Percentiles rank a stretch among this genome's conserved stretches.
Evolutionary conservation across 108 stramenopile genomes (phyloP).

Genomic region (Nitzschia inconspicua): DNA sequence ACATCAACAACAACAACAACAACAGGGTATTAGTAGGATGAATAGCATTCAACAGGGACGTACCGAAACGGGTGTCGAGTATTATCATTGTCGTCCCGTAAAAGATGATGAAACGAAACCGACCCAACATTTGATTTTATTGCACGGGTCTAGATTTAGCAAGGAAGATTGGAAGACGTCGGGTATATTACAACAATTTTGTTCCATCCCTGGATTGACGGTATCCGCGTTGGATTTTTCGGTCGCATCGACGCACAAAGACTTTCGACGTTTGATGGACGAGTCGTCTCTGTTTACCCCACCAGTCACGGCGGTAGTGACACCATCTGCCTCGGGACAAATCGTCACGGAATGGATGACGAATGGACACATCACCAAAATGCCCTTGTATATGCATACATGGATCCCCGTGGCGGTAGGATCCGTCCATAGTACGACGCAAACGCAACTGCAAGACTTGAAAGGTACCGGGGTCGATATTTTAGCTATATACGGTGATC

Average conservation of each 20-base stretch:
- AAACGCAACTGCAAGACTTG: neutral
- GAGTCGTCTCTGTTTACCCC: neutral
- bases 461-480: constrained; percentile 1
- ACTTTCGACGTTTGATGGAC: constrained; percentile 18
- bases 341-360: constrained; percentile 45
- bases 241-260: constrained; percentile 35
- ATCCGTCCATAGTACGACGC: neutral
- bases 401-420: constrained; percentile 74
- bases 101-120: no score
- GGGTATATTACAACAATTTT: constrained; percentile 51
- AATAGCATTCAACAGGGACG: no score
- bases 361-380: constrained; percentile 9
- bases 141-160: constrained; percentile 73
- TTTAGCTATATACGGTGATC: constrained; percentile 62
- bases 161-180: constrained; percentile 77
- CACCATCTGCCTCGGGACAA: constrained; percentile 78
- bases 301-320: constrained; percentile 38
- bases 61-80: no score
- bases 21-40: no score
- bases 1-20: no score
- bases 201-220: constrained; percentile 31
- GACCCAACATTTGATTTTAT: constrained; percentile 40
- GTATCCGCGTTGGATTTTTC: constrained; percentile 62
- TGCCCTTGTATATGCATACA: constrained; percentile 23
- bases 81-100: no score